Conservation (phyloP, 2,329 filamentous ascomycete species). For the Conoideocrella luteorostrata region DNA sequence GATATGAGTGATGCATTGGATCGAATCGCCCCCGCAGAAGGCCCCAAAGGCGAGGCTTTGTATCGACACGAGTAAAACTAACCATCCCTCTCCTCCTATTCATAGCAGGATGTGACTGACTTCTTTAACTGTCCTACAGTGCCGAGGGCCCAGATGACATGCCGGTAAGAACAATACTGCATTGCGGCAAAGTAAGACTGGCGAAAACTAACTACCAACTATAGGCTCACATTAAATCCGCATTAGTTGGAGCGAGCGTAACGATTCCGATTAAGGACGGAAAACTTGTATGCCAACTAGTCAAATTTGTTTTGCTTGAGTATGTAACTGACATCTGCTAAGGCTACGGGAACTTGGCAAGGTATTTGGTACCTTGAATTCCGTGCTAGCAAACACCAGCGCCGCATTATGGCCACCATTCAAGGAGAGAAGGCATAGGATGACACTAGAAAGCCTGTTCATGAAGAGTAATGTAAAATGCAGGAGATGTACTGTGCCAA, state of each 20-base stretch:
- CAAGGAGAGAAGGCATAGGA: conserved; percentile 67
- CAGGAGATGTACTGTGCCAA: too few relatives aligned
- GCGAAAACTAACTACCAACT: conserved; percentile 1
- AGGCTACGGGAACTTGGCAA: conserved; percentile 68
- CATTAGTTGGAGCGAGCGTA: conserved; percentile 80
- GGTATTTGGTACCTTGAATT: conserved; percentile 96
- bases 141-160: conserved; percentile 91
- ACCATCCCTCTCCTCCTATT: neutral
- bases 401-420: conserved; percentile 86
- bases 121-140: conserved; percentile 27
- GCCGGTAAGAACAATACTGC: conserved; percentile 55
- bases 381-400: conserved; percentile 64
- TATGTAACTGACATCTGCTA: neutral
- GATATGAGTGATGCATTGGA: conserved; percentile 96
- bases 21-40: conserved; percentile 73
- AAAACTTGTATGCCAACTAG: conserved; percentile 48
- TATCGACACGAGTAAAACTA: conserved; percentile 61
- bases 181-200: neutral
- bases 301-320: neutral
- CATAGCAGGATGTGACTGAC: too few relatives aligned
- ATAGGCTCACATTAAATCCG: conserved; percentile 86
- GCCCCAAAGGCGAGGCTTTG: conserved; percentile 63
- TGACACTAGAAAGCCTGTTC: neutral
- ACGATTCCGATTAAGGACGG: conserved; percentile 89
- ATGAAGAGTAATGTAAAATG: conserved; percentile 3